Conservation (phyloP, 1,284 basidiomycete genomes). For the Cryptococcus sp. region DNA sequence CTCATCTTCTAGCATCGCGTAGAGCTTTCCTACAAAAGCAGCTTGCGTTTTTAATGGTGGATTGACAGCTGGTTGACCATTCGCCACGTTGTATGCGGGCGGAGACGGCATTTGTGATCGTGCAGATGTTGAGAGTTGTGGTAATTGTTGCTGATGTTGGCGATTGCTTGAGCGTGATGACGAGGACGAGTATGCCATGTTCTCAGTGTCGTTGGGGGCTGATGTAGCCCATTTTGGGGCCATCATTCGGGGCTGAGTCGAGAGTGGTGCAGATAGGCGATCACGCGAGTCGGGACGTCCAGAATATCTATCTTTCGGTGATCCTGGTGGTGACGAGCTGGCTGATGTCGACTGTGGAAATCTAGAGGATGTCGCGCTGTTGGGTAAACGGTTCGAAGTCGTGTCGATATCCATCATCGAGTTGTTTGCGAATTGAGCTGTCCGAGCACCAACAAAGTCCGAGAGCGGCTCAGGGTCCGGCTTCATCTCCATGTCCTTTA, state of each 20-base stretch:
- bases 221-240: not conserved
- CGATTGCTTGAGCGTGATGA: conserved; percentile 3
- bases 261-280: not conserved
- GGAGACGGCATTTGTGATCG: conserved; percentile 21
- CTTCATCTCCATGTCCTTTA: not conserved
- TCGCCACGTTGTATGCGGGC: conserved; percentile 21
- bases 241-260: not conserved
- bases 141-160: conserved; percentile 3
- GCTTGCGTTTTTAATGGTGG: conserved; percentile 44
- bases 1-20: conserved; percentile 48
- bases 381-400: not conserved
- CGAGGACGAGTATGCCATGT: not conserved
- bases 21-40: conserved; percentile 48
- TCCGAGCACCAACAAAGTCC: not conserved
- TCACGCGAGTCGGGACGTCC: not conserved
- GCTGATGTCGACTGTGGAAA: not conserved
- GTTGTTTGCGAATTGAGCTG: not conserved
- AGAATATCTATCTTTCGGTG: not conserved
- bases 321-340: not conserved
- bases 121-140: conserved; percentile 10
- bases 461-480: not conserved
- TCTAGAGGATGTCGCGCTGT: not conserved
- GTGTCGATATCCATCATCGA: not conserved
- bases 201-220: not conserved
- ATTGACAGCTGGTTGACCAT: conserved; percentile 31